These are phyloP conservation scores for Aureobasidium sp. DNA, from an alignment of 2,329 filamentous ascomycete species.

Conservation along the genomic window DNA sequence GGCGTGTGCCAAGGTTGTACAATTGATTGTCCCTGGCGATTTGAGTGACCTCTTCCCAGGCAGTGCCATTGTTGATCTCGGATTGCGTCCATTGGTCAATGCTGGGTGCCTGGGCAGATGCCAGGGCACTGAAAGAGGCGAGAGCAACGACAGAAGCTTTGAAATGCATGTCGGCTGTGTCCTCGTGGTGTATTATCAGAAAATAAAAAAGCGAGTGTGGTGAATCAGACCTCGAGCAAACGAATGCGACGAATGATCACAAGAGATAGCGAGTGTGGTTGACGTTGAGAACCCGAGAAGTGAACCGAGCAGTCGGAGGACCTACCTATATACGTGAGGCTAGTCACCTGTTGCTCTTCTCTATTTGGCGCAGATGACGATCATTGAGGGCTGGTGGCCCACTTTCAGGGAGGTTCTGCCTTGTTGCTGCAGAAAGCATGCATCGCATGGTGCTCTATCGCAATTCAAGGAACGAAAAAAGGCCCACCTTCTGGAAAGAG, in stretches of 20 bases:
- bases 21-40: slow-evolving; percentile 22
- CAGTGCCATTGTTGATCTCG: slow-evolving; percentile 25
- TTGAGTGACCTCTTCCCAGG: slow-evolving; percentile 25
- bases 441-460: background rate
- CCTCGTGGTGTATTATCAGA: background rate
- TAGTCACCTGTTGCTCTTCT: background rate
- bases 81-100: slow-evolving; percentile 20
- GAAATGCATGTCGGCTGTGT: slow-evolving; percentile 4
- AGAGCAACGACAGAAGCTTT: background rate
- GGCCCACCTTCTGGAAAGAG: slow-evolving; percentile 7
- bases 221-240: slow-evolving; percentile 12
- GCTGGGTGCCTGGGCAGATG: slow-evolving; percentile 13
- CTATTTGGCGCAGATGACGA: background rate
- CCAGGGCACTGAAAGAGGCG: slow-evolving; percentile 5
- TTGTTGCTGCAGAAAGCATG: background rate
- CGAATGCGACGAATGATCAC: slow-evolving; percentile 5
- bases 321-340: slow-evolving; percentile 1
- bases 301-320: background rate
- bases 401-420: background rate
- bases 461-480: background rate
- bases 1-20: slow-evolving; percentile 23
- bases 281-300: background rate
- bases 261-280: background rate
- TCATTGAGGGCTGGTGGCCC: slow-evolving; percentile 1
- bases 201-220: background rate